Base-by-base conservation (phyloP, 1,284 basidiomycete species). In the Stygiomarasmius scandens region DNA sequence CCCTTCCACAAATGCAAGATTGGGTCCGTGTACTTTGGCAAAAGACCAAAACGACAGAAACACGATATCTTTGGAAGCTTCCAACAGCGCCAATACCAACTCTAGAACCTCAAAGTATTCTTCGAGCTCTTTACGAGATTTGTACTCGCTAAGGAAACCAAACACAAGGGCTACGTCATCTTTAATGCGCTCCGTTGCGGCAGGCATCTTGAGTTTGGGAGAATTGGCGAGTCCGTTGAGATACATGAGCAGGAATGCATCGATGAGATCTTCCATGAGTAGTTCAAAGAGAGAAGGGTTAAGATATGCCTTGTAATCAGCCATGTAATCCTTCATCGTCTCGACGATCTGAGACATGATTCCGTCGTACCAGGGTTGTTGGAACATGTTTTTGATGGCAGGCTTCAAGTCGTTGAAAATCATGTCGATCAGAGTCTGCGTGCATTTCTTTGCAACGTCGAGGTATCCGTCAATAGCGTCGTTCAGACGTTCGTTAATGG, bases 391-490 rank as follows among this genome's bases (percentile, higher is more conserved):
- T 71, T 93, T 95, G 36, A 89, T 90, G 9, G 93, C 96, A 0
- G 92, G 89, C 69, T 91, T 92, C 65, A 99, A 76, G 71, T 99
- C 97, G 71, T 96, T 93, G 79, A 98, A 96, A 63, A 99, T 90
- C 68, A 97, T 87, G 66, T 93, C 92, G 66, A 99, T 96, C 52
- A 99, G 83, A 1, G 92, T 90, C 66, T 96, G 93, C 14, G 93
- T 95, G 77, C 95, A 98, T 70, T 93, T 93, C 78, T 98, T 98
- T 57, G 95, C 95, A 20, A 99, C 94, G 74, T 99, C 97, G 64
- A 99, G 83, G 75, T 96, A 98, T 1, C 97, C 97, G 68, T 99
- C 96, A 67, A 99, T 97, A 16, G 96, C 95, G 64, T 96, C 91
- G 77, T 98, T 98, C 56, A 98, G 79, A 51, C 87, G 84, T 66